Evolutionary conservation across 2,329 filamentous ascomycete species (phyloP).

Genomic region (Hortaea sp.): DNA sequence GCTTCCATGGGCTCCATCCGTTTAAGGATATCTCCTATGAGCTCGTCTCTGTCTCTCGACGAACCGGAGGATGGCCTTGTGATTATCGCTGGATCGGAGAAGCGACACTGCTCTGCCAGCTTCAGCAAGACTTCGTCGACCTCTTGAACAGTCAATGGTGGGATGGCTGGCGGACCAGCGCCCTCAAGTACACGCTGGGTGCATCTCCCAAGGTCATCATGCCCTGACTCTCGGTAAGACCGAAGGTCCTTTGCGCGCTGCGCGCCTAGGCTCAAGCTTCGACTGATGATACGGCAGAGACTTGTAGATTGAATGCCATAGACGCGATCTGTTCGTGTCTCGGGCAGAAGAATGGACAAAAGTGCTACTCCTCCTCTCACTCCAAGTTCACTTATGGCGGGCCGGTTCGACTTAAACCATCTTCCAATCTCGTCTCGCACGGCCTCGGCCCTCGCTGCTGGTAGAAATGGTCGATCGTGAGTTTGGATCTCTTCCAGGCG

Average conservation of each 20-base stretch:
- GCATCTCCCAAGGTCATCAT: conserved; percentile 61
- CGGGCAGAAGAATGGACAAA: conserved; percentile 66
- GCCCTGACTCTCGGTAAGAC: conserved; percentile 49
- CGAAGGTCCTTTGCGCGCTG: conserved; percentile 53
- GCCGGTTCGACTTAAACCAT: conserved; percentile 62
- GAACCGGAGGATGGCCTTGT: conserved; percentile 8
- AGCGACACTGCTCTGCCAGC: conserved; percentile 58
- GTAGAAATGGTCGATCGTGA: conserved; percentile 30
- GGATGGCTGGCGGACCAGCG: conserved; percentile 37
- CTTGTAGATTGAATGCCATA: conserved; percentile 56
- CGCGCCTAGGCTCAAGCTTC: conserved; percentile 54
- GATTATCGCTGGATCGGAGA: conserved; percentile 55
- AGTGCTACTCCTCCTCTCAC: conserved; percentile 51
- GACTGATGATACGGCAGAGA: conserved; percentile 58
- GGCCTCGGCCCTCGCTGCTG: conserved; percentile 16
- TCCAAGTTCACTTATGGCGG: conserved; percentile 45
- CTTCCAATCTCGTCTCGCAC: conserved; percentile 35
- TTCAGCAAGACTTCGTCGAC: conserved; percentile 57
- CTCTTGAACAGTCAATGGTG: conserved; percentile 55
- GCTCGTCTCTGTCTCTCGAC: conserved; percentile 28
- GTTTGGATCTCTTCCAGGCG: conserved; percentile 45
- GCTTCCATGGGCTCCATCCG: conserved; percentile 57
- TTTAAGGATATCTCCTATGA: conserved; percentile 48
- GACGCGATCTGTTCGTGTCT: conserved; percentile 65
- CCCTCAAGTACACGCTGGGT: conserved; percentile 54